Base-by-base conservation (phyloP, 179 eudicot species). In the Spergularia azorica region DNA sequence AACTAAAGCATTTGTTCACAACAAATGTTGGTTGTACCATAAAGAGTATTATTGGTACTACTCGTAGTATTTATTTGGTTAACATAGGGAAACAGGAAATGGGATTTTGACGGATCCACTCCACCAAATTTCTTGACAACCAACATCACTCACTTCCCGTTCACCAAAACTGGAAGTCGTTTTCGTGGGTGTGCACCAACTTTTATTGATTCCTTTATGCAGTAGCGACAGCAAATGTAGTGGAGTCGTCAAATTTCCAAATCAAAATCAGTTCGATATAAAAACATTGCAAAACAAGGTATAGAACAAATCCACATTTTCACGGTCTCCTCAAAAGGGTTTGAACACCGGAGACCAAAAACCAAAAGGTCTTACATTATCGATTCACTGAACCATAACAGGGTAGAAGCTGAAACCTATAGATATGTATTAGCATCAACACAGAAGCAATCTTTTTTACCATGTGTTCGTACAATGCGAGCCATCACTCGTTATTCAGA, bases 401-500 rank as follows among this genome's bases (percentile, higher is more conserved):
- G 20, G 0, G 46, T 54, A 39, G 17, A 50, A 59, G 17, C 48
- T 26, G 50, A 60, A 73, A 38, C 63, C 14, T 58, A 59, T 50
- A 70, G 3, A 26, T 26, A 51, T 26, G 17, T 71, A 39, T 59
- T 21, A 55, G 15, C 64, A 55, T 74, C 73, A 70, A 82, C 72
- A 63, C 55, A 71, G 13, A 57, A 69, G 48, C 43, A 58, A 56
- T 20, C 67, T 18, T 26, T 9, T 16, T 38, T 60, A 48, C 39
- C 73, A 18, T 51, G 60, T 73, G 16, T 43, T 68, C 18, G 32
- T 59, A 4, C 18, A 51, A 16, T 21, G 26, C 21, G 46, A 73
- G 76, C 55, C 51, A 50, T 61, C 17, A 38, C 63, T 62, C 71
- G 26, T 81, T 55, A 73, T 81, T 62, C 52, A 67, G 43, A 67